Evolutionary conservation across 169 alveolate genomes (phyloP).

Genomic region (Cryptosporidium canis): DNA sequence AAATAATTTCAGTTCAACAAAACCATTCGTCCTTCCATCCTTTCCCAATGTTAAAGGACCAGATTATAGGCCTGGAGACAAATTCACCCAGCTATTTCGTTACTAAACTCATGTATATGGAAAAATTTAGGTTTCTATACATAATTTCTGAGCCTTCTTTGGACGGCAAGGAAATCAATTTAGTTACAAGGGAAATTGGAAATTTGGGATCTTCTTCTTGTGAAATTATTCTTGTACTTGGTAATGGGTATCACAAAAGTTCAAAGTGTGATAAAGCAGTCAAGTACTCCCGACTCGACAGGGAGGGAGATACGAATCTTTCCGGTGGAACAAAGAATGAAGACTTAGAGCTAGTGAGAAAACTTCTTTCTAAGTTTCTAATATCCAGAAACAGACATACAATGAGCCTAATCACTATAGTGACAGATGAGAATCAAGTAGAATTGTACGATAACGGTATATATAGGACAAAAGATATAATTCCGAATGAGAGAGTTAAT

Average conservation of each 20-base stretch:
- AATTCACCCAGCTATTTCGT: constrained; percentile 40
- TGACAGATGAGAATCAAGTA: neutral
- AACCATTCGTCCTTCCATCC: constrained; percentile 61
- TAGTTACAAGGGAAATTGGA: constrained; percentile 14
- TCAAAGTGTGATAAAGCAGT: constrained; percentile 6
- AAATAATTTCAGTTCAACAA: constrained; percentile 40
- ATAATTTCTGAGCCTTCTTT: constrained; percentile 17
- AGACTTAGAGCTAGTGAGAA: constrained; percentile 1
- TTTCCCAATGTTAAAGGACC: constrained; percentile 46
- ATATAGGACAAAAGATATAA: constrained; percentile 3
- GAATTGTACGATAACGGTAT: constrained; percentile 17
- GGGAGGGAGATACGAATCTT: neutral
- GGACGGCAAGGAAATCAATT: neutral
- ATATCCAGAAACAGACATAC: neutral
- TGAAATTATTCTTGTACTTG: constrained; percentile 16
- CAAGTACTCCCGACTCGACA: constrained; percentile 36
- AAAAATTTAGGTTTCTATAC: constrained; percentile 24
- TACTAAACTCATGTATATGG: constrained; percentile 22
- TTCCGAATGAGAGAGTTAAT: constrained; percentile 61
- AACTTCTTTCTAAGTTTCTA: neutral
- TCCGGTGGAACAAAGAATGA: neutral
- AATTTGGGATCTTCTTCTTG: constrained; percentile 34
- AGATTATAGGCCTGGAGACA: constrained; percentile 10
- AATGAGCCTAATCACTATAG: constrained; percentile 17
- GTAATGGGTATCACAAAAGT: constrained; percentile 9